Conservation (phyloP, 1,284 basidiomycete genomes). For the Ceratobasidium sp. region DNA sequence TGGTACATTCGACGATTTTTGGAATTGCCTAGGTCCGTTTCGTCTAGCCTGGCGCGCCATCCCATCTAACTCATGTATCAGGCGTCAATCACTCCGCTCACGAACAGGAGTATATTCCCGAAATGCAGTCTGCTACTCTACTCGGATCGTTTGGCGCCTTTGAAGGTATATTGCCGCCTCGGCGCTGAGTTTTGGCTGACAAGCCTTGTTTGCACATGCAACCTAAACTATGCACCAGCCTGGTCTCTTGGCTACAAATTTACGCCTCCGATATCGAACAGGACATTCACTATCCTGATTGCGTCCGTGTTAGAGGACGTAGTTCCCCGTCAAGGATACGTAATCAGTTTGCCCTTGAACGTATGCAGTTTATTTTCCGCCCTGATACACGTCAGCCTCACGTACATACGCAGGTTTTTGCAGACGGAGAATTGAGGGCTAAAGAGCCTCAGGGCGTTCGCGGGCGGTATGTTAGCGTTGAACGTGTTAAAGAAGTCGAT, state of each 20-base stretch:
- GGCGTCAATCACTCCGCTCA: slow-evolving; percentile 19
- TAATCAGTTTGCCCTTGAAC: slow-evolving; percentile 25
- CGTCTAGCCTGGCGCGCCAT: too few species aligned
- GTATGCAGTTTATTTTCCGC: not conserved
- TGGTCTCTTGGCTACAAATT: slow-evolving; percentile 30
- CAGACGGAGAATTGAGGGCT: not conserved
- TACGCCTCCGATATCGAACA: slow-evolving; percentile 6
- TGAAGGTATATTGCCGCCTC: not conserved
- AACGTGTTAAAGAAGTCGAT: slow-evolving; percentile 7
- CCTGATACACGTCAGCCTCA: not conserved
- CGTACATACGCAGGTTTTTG: not conserved
- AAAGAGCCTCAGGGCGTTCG: slow-evolving; percentile 29
- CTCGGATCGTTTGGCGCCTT: slow-evolving; percentile 14
- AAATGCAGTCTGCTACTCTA: not conserved
- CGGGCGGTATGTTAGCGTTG: slow-evolving; percentile 26
- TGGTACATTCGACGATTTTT: slow-evolving; percentile 18
- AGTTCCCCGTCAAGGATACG: not conserved
- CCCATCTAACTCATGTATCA: not conserved
- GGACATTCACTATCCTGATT: slow-evolving; percentile 25
- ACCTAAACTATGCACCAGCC: not conserved
- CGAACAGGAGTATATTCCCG: slow-evolving; percentile 28
- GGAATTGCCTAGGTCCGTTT: slow-evolving; percentile 16
- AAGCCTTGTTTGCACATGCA: not conserved
- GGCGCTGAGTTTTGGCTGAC: too few species aligned
- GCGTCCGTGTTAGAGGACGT: slow-evolving; percentile 14